Evolutionary conservation across 345 rosid genomes (phyloP).

Genomic region (Diplotaxis tenuifolia): DNA sequence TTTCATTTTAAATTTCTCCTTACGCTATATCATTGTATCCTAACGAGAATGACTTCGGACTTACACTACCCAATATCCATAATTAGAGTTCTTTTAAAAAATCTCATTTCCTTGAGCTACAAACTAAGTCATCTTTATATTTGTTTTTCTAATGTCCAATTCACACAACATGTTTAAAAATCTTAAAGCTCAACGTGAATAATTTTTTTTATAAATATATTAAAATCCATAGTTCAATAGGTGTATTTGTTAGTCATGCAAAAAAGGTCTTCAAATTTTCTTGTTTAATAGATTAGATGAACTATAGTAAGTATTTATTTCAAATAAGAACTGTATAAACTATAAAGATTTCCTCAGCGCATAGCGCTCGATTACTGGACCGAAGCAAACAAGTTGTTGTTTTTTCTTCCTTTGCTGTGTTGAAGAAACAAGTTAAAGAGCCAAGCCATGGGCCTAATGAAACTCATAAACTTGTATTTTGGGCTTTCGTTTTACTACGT

Average conservation of each 20-base stretch:
- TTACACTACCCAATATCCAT: conserved; percentile 32
- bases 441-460: no score
- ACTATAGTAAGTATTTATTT: neutral
- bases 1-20: conserved; percentile 20
- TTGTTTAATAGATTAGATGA: no score
- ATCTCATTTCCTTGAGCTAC: conserved; percentile 22
- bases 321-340: neutral
- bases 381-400: neutral
- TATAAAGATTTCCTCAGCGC: neutral
- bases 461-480: no score
- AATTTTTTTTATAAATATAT: no score
- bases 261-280: neutral
- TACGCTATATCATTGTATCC: conserved; percentile 31
- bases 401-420: neutral
- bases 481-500: neutral
- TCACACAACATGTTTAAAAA: no score
- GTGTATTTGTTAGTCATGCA: neutral
- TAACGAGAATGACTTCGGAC: conserved; percentile 27
- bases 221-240: neutral
- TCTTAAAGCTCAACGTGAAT: no score
- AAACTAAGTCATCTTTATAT: conserved; percentile 29
- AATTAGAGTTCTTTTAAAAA: conserved; percentile 7
- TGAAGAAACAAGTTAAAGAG: neutral
- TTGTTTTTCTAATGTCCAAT: neutral
- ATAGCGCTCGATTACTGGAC: neutral